Conservation (phyloP, 768 basidiomycete genomes). For the Mycena amicta region DNA sequence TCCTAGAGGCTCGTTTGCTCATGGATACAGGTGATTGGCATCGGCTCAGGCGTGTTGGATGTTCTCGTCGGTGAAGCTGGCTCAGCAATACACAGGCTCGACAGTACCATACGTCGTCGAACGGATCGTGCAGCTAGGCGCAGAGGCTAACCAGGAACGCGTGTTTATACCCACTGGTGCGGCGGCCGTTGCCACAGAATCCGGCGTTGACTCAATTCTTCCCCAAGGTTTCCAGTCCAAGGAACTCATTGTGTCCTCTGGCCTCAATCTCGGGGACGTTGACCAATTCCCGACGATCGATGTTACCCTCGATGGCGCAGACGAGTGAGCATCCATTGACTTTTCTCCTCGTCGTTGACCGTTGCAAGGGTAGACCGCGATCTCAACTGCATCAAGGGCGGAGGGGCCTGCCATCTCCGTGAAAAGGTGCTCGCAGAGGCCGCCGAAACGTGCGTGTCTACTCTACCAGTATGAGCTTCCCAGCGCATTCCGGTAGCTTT, state of each 20-base stretch:
- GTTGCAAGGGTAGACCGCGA: slow-evolving; percentile 72
- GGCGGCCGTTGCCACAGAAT: slow-evolving; percentile 18
- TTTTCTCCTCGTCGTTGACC: background rate
- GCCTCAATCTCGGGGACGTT: slow-evolving; percentile 82
- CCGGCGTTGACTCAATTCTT: slow-evolving; percentile 5
- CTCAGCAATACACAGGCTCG: slow-evolving; percentile 54
- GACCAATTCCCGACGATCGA: slow-evolving; percentile 89
- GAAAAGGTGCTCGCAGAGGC: slow-evolving; percentile 99
- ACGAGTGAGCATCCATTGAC: slow-evolving; percentile 65
- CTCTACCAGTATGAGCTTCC: slow-evolving; percentile 1
- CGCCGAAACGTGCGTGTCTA: slow-evolving; percentile 70
- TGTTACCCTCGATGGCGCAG: slow-evolving; percentile 97
- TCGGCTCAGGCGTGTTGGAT: slow-evolving; percentile 69
- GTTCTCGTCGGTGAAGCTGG: background rate
- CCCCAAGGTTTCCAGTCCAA: slow-evolving; percentile 87
- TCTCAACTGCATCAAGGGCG: slow-evolving; percentile 95
- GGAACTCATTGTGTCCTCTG: slow-evolving; percentile 84
- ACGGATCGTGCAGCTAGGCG: slow-evolving; percentile 84
- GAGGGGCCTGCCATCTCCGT: slow-evolving; percentile 93
- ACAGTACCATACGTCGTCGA: slow-evolving; percentile 98
- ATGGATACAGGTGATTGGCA: slow-evolving; percentile 70
- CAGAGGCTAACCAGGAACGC: slow-evolving; percentile 71
- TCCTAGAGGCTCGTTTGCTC: slow-evolving; percentile 2
- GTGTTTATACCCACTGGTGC: slow-evolving; percentile 89
- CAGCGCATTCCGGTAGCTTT: slow-evolving; percentile 51